phyloP scores from a whole-genome alignment of 2,329 filamentous ascomycete genomes.

The Septoria petroselini region DNA sequence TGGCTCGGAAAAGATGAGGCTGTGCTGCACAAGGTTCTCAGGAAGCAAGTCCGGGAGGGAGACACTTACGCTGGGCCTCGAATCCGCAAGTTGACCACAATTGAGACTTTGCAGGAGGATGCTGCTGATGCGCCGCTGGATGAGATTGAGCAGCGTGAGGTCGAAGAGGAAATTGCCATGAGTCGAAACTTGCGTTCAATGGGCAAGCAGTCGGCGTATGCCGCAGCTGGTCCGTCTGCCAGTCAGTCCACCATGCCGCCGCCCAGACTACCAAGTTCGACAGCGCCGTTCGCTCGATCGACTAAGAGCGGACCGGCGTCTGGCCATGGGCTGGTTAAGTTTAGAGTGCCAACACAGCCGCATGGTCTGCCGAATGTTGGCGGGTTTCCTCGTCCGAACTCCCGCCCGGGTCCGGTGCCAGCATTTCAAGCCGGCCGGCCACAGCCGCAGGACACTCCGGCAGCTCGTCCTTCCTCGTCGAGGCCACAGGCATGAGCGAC shows the following conservation, averaged over 20 bases:
- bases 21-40: slow-evolving; percentile 62
- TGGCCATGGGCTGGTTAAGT: too few species aligned
- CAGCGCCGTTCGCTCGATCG: neutral
- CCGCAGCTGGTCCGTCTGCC: slow-evolving; percentile 51
- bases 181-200: slow-evolving; percentile 47
- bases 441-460: neutral
- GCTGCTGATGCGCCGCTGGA: slow-evolving; percentile 35
- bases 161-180: slow-evolving; percentile 41
- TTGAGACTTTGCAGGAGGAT: slow-evolving; percentile 38
- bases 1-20: slow-evolving; percentile 58
- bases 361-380: slow-evolving; percentile 2
- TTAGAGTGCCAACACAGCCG: neutral
- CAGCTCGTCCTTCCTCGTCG: slow-evolving; percentile 1
- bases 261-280: neutral
- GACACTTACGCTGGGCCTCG: slow-evolving; percentile 39
- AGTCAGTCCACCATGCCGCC: slow-evolving; percentile 15
- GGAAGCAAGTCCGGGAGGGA: slow-evolving; percentile 63
- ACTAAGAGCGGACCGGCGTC: slow-evolving; percentile 3
- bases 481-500: too few species aligned
- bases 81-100: slow-evolving; percentile 35
- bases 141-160: slow-evolving; percentile 33
- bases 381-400: neutral
- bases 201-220: slow-evolving; percentile 67
- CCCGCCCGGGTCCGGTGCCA: neutral
- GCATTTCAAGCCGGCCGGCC: neutral